Evolutionary conservation across 2,329 filamentous ascomycete species (phyloP).

Genomic region (Monosporascus sp.): DNA sequence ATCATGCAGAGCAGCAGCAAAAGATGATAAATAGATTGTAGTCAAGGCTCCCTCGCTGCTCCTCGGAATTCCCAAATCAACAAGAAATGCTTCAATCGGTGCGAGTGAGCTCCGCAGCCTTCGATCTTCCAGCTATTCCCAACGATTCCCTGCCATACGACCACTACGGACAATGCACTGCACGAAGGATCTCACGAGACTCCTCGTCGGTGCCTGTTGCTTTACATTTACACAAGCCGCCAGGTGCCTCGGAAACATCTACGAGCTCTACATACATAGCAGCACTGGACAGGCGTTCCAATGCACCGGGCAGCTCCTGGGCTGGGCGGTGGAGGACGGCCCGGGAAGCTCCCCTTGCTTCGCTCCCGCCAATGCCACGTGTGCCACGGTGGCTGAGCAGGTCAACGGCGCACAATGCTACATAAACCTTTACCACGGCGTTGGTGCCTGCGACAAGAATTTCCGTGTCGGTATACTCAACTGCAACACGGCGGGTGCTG

Average conservation of each 20-base stretch:
- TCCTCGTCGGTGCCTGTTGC: not conserved
- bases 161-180: not conserved
- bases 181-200: not conserved
- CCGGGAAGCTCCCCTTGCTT: not conserved
- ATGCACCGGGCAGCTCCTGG: not conserved
- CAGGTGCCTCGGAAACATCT: not conserved
- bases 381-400: not conserved
- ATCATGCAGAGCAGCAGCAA: too few species aligned
- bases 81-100: too few species aligned
- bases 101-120: too few species aligned
- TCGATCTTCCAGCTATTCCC: too few species aligned
- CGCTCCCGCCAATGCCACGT: not conserved
- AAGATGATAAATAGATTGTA: too few species aligned
- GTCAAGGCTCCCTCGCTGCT: too few species aligned
- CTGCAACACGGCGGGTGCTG: not conserved
- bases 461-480: not conserved
- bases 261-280: not conserved
- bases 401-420: not conserved
- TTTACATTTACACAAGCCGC: not conserved
- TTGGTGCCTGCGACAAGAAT: not conserved
- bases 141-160: too few species aligned
- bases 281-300: not conserved
- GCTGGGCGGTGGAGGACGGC: not conserved
- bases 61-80: too few species aligned
- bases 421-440: not conserved